Evolutionary conservation across 306 rosid species (phyloP).

Genomic region (Castanea crenata): DNA sequence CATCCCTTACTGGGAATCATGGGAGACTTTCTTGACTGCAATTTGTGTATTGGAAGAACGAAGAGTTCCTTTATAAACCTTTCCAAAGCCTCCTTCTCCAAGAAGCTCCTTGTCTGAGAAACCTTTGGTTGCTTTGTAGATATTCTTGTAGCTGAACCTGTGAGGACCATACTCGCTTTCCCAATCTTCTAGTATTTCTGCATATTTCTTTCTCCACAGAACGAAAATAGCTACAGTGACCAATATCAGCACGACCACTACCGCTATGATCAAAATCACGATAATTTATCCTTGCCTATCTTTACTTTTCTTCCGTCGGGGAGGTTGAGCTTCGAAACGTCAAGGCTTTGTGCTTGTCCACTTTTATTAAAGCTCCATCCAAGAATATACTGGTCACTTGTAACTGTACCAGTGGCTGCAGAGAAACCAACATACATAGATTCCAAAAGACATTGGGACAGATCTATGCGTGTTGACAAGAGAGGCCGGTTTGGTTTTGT

Average conservation of each 20-base stretch:
- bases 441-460: no score
- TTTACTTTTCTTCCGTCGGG: not conserved
- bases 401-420: no score
- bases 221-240: not conserved
- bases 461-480: no score
- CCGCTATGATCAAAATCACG: not conserved
- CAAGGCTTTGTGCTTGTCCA: conserved; percentile 18
- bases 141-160: conserved; percentile 54
- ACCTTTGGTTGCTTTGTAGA: conserved; percentile 56
- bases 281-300: not conserved
- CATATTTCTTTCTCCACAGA: conserved; percentile 30
- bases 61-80: conserved; percentile 63
- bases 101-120: conserved; percentile 49
- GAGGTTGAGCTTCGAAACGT: not conserved
- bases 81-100: conserved; percentile 74
- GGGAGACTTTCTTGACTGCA: conserved; percentile 70
- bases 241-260: not conserved
- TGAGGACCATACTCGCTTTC: conserved; percentile 61
- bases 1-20: conserved; percentile 70
- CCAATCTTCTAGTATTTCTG: conserved; percentile 64
- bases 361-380: no score
- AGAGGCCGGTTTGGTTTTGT: no score
- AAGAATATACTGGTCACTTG: no score
- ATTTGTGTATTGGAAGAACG: conserved; percentile 44
- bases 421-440: no score